Percentiles rank a stretch among this genome's conserved stretches.
These are phyloP conservation scores for Cantharellus anzutake DNA, from an alignment of 768 basidiomycete genomes.

Conservation along the genomic window DNA sequence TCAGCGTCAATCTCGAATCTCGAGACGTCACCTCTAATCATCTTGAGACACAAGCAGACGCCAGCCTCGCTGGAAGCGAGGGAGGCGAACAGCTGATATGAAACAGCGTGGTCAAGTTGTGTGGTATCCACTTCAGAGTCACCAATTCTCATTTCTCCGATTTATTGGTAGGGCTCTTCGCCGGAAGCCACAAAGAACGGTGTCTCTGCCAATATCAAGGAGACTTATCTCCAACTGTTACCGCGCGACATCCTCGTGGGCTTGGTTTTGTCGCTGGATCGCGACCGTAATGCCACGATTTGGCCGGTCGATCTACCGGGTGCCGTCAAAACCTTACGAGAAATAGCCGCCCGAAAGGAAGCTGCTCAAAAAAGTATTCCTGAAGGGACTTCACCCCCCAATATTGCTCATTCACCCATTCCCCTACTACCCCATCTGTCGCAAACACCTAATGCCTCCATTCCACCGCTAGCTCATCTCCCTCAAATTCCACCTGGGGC, in stretches of 20 bases:
- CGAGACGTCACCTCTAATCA: too few species aligned
- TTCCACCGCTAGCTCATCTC: neutral
- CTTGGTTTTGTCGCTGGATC: neutral
- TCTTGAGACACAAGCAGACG: too few species aligned
- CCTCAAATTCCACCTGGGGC: neutral
- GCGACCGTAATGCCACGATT: neutral
- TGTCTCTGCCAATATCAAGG: neutral
- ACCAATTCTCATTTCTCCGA: too few species aligned
- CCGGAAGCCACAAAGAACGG: too few species aligned
- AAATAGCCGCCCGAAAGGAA: neutral
- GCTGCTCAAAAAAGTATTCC: neutral
- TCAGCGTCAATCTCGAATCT: too few species aligned
- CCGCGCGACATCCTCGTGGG: neutral
- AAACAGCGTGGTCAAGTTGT: too few species aligned
- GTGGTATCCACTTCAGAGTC: too few species aligned
- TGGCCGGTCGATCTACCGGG: neutral
- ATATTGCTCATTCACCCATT: neutral
- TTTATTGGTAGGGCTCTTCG: too few species aligned
- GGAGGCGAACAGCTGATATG: too few species aligned
- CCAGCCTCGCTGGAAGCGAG: too few species aligned
- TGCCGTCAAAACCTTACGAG: neutral
- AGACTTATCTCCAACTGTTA: neutral
- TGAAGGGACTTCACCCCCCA: neutral
- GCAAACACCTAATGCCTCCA: neutral
- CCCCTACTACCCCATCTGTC: neutral